Conservation (phyloP, 2,329 filamentous ascomycete species). For the Chaetomium sp. region DNA sequence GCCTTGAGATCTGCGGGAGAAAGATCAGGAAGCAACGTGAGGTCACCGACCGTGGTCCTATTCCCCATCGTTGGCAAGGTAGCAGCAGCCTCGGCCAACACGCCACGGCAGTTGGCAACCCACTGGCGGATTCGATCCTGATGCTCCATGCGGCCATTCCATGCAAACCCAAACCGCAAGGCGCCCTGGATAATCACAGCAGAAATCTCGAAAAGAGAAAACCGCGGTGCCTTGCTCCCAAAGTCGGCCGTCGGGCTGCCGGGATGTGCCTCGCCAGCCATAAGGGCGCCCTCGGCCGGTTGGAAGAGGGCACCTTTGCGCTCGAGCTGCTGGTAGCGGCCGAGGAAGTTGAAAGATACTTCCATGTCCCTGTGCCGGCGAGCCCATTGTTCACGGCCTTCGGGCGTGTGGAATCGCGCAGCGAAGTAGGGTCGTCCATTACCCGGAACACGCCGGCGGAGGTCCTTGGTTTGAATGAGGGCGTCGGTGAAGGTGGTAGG, state of each 20-base stretch:
- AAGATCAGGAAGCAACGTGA: conserved; percentile 37
- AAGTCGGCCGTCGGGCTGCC: conserved; percentile 32
- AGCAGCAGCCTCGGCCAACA: conserved; percentile 24
- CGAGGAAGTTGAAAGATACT: conserved; percentile 53
- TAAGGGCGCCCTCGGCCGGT: conserved; percentile 29
- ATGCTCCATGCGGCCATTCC: conserved; percentile 51
- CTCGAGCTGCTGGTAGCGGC: conserved; percentile 50
- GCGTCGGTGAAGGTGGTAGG: conserved; percentile 21
- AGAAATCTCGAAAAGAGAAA: conserved; percentile 54
- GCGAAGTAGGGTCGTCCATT: conserved; percentile 47
- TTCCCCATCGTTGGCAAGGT: conserved; percentile 20
- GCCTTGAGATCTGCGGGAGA: conserved; percentile 48
- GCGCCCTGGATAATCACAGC: conserved; percentile 50
- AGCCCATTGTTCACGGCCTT: conserved; percentile 32
- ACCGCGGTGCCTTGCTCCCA: conserved; percentile 26
- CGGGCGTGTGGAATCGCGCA: conserved; percentile 38
- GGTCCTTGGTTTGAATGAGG: conserved; percentile 40
- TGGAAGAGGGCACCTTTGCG: conserved; percentile 40
- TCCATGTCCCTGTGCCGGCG: conserved; percentile 46
- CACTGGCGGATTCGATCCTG: conserved; percentile 47
- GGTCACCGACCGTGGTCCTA: conserved; percentile 23
- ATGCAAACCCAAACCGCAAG: conserved; percentile 53
- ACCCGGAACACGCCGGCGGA: conserved; percentile 39
- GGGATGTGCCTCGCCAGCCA: conserved; percentile 32
- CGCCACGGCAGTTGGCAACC: conserved; percentile 41